A percentile compares a stretch with the other conserved stretches of the same genome.
phyloP scores from a whole-genome alignment of 306 rosid species.

The Sechiopsis laciniata region DNA sequence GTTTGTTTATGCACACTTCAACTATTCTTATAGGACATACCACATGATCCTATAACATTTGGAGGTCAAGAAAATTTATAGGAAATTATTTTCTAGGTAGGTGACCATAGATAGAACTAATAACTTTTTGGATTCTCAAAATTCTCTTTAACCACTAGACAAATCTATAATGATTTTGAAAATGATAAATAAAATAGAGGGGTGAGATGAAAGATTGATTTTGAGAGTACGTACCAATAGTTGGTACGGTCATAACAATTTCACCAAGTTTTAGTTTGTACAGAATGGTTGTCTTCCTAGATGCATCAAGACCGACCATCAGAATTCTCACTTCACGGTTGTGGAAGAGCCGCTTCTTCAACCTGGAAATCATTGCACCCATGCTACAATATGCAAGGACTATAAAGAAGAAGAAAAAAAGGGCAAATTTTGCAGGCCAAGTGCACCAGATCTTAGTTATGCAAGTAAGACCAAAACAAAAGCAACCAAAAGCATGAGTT shows the following conservation, averaged over 20 bases:
- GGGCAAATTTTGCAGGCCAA: background rate
- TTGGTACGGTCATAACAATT: constrained; percentile 30
- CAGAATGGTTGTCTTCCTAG: constrained; percentile 45
- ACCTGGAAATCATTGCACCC: constrained; percentile 33
- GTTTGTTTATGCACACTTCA: too few species aligned
- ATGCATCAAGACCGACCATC: constrained; percentile 56
- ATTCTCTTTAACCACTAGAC: too few species aligned
- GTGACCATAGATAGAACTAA: too few species aligned
- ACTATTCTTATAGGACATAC: too few species aligned
- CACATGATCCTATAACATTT: too few species aligned
- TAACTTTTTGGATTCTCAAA: too few species aligned
- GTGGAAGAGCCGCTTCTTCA: constrained; percentile 34
- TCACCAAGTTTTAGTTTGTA: constrained; percentile 44
- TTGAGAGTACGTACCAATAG: constrained; percentile 33
- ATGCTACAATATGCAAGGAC: constrained; percentile 23
- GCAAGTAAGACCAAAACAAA: background rate
- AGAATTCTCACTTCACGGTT: constrained; percentile 36
- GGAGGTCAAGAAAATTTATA: too few species aligned
- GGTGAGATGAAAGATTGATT: background rate
- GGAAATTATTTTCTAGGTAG: too few species aligned
- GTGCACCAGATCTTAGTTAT: constrained; percentile 1
- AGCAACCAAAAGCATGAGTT: background rate
- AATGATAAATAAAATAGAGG: background rate
- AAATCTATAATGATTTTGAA: too few species aligned
- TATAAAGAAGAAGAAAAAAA: background rate